A percentile compares a stretch with the other conserved stretches of the same genome.
phyloP scores from a whole-genome alignment of 805 yeast genomes.

The Hanseniaspora valbyensis region DNA sequence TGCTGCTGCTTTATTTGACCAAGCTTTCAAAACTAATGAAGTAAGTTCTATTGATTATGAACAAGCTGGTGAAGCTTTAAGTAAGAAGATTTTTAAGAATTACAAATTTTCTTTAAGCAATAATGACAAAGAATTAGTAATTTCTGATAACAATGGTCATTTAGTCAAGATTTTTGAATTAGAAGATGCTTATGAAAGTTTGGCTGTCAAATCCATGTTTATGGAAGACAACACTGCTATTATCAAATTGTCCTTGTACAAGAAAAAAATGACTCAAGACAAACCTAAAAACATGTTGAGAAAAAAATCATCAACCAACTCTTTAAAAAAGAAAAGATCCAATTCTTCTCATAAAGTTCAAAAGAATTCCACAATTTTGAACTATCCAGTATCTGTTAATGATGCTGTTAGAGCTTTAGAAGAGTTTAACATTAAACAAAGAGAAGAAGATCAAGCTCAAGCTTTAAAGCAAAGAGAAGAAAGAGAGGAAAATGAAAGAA shows the following conservation, averaged over 20 bases:
- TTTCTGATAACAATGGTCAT: neutral
- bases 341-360: neutral
- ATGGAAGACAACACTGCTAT: constrained; percentile 13
- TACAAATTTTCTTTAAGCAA: constrained; percentile 11
- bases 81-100: constrained; percentile 4
- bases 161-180: constrained; percentile 15
- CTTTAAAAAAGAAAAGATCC: neutral
- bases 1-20: neutral
- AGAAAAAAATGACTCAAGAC: neutral
- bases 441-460: neutral
- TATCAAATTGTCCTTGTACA: neutral
- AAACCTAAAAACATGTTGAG: neutral
- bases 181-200: constrained; percentile 4
- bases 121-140: constrained; percentile 4
- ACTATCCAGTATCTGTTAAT: neutral
- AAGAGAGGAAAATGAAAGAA: neutral
- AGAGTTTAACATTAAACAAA: neutral
- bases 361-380: neutral
- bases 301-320: neutral
- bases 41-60: neutral
- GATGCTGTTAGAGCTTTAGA: constrained; percentile 1
- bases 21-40: neutral
- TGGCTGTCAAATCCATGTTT: constrained; percentile 8
- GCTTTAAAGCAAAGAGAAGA: neutral
- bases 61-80: constrained; percentile 11